Percentiles rank a stretch among this genome's conserved stretches.
These are phyloP conservation scores for Tetradesmus obliquus DNA, from an alignment of 139 green algal genomes.

Conservation along the genomic window DNA sequence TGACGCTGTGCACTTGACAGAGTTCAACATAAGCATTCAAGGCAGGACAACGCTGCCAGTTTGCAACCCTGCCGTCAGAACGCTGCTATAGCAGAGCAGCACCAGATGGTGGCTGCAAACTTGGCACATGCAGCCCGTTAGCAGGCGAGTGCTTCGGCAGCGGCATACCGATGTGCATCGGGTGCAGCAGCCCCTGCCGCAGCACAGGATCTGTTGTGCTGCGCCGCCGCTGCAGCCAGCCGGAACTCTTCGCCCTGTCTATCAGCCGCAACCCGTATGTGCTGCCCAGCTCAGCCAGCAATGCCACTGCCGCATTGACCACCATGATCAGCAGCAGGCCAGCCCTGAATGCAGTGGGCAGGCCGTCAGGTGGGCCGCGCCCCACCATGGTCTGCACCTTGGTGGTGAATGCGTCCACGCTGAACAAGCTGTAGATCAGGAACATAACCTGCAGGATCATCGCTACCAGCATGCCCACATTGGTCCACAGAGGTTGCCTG, in stretches of 20 bases:
- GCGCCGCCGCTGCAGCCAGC: background rate
- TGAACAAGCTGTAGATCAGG: conserved; percentile 60
- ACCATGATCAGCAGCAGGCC: conserved; percentile 51
- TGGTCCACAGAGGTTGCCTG: conserved; percentile 59
- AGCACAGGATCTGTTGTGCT: background rate
- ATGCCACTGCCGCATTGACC: conserved; percentile 42
- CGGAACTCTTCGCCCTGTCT: background rate
- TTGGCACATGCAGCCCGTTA: conserved; percentile 12
- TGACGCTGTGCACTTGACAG: too few relatives aligned
- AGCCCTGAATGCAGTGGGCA: conserved; percentile 35
- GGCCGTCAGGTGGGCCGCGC: conserved; percentile 24
- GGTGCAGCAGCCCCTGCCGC: conserved; percentile 1
- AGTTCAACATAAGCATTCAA: too few relatives aligned
- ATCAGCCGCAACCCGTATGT: conserved; percentile 16
- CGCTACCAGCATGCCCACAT: conserved; percentile 45
- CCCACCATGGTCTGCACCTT: conserved; percentile 60
- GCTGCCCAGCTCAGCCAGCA: conserved; percentile 40
- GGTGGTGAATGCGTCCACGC: conserved; percentile 55
- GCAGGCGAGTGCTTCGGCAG: background rate
- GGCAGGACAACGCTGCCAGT: too few relatives aligned
- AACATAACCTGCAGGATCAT: conserved; percentile 57
- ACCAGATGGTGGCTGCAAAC: conserved; percentile 19
- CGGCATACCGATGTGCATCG: background rate
- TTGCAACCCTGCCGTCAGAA: background rate
- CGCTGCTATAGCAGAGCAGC: conserved; percentile 13